These are phyloP conservation scores for Tetradesmus obliquus DNA, from an alignment of 139 green algal genomes.

Conservation along the genomic window DNA sequence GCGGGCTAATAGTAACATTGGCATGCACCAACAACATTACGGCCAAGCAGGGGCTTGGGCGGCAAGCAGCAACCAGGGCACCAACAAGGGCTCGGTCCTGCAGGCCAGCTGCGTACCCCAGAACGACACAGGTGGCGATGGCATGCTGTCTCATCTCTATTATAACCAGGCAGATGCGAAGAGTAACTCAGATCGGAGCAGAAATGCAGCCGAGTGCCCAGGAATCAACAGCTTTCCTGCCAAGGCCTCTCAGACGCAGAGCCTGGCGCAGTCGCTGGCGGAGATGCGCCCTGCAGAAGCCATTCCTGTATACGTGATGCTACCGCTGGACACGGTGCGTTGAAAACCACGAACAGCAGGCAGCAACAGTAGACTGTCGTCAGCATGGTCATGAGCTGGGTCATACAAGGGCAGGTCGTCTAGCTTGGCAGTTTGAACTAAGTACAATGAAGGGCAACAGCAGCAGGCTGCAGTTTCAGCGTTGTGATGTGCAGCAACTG, in stretches of 20 bases:
- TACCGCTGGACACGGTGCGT: slow-evolving; percentile 92
- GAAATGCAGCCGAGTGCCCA: not conserved
- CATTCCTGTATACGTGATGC: slow-evolving; percentile 87
- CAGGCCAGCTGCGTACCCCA: not conserved
- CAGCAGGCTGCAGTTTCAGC: no score
- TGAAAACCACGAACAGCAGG: not conserved
- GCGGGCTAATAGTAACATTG: not conserved
- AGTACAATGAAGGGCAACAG: no score
- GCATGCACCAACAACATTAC: not conserved
- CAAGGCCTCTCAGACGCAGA: not conserved
- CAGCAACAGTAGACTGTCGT: not conserved
- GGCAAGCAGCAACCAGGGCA: not conserved
- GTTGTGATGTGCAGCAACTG: no score
- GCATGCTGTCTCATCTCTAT: not conserved
- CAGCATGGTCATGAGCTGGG: not conserved
- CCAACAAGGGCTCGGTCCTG: not conserved
- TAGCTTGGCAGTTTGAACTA: not conserved
- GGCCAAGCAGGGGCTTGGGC: not conserved
- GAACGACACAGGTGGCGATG: not conserved
- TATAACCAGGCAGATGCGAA: not conserved
- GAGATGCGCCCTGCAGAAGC: slow-evolving; percentile 27
- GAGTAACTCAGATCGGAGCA: not conserved
- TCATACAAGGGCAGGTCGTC: not conserved
- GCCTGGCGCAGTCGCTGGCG: not conserved
- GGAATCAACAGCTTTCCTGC: not conserved